Evolutionary conservation across 208 protist genomes (phyloP).

Genomic region (Tritrichomonas foetus): DNA sequence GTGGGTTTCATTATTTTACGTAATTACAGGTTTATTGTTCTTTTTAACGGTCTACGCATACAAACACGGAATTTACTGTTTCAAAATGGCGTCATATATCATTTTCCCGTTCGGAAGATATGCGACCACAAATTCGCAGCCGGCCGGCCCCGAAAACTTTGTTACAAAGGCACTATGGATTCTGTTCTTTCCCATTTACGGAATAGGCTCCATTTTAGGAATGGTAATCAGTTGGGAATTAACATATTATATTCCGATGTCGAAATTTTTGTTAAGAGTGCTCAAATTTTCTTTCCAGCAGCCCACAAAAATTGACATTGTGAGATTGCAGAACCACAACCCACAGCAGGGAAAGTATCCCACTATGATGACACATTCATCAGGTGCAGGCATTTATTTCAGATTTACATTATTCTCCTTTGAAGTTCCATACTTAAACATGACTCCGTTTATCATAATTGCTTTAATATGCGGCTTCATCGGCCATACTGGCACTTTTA

Average conservation of each 20-base stretch:
- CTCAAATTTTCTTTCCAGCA: neutral
- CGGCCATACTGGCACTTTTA: neutral
- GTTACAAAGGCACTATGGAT: neutral
- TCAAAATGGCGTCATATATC: neutral
- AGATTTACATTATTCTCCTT: neutral
- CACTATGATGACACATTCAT: neutral
- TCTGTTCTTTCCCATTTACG: neutral
- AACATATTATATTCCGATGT: conserved; percentile 17
- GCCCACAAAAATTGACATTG: neutral
- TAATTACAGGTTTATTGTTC: neutral
- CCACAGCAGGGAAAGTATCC: neutral
- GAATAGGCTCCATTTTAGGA: neutral
- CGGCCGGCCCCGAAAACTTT: too few relatives aligned
- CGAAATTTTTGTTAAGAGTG: neutral
- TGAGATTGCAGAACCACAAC: too few relatives aligned
- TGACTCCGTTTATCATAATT: neutral
- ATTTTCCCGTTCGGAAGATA: neutral
- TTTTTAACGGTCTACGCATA: neutral
- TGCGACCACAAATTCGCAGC: neutral
- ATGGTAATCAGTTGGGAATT: neutral
- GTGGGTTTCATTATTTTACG: neutral
- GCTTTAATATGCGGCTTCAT: neutral
- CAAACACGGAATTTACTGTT: neutral
- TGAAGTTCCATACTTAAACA: neutral
- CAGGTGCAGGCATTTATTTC: neutral